Evolutionary conservation across 2,329 filamentous ascomycete species (phyloP).

Genomic region (Penicillium sp.): DNA sequence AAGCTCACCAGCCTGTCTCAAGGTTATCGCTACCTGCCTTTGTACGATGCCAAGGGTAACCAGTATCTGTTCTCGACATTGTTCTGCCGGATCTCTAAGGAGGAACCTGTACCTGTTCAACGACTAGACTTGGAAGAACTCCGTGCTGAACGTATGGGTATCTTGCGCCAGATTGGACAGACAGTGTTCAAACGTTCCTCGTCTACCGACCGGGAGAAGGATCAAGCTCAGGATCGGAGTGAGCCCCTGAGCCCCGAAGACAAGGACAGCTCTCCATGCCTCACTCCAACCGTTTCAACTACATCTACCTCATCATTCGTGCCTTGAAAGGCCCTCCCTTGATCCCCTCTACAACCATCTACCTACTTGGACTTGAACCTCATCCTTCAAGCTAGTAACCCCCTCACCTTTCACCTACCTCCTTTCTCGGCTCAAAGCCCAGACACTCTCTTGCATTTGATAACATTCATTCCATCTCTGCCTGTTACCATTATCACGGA

Average conservation of each 20-base stretch:
- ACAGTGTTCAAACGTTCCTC: slow-evolving; percentile 46
- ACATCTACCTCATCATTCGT: slow-evolving; percentile 37
- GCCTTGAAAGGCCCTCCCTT: slow-evolving; percentile 12
- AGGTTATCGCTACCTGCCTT: slow-evolving; percentile 87
- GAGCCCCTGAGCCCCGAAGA: slow-evolving; percentile 32
- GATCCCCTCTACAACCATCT: neutral
- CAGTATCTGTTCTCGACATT: slow-evolving; percentile 93
- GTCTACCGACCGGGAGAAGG: slow-evolving; percentile 41
- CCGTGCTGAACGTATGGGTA: slow-evolving; percentile 42
- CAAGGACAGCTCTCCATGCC: slow-evolving; percentile 34
- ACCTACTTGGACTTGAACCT: neutral
- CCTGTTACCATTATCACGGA: slow-evolving; percentile 10
- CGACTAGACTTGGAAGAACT: slow-evolving; percentile 40
- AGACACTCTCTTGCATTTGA: slow-evolving; percentile 14
- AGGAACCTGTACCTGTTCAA: slow-evolving; percentile 49
- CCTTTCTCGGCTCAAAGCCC: slow-evolving; percentile 3
- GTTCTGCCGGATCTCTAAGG: slow-evolving; percentile 80
- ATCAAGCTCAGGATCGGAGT: slow-evolving; percentile 28
- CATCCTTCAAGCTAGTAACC: neutral
- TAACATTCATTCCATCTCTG: slow-evolving; percentile 17
- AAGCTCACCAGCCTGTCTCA: slow-evolving; percentile 87
- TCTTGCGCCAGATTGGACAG: slow-evolving; percentile 44
- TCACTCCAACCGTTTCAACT: slow-evolving; percentile 38
- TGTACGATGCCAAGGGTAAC: slow-evolving; percentile 85
- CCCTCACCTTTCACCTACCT: slow-evolving; percentile 1